These are phyloP conservation scores for Helianthus tuberosus DNA, from an alignment of 129 eudicot genomes.

Conservation along the genomic window DNA sequence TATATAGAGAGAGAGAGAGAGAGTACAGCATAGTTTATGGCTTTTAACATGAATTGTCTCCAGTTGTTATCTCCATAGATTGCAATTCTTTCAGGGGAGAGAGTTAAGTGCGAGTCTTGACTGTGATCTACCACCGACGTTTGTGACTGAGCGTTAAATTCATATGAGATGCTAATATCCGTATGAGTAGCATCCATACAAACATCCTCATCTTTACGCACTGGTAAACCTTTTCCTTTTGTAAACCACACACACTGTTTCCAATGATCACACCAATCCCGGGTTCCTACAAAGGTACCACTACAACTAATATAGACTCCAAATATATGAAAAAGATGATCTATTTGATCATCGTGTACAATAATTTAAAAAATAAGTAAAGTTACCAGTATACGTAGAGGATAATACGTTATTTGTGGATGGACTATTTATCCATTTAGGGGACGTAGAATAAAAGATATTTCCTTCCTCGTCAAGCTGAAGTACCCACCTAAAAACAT, in stretches of 20 bases:
- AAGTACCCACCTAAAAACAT: constrained; percentile 79
- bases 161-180: constrained; percentile 72
- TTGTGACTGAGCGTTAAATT: constrained; percentile 42
- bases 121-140: constrained; percentile 33
- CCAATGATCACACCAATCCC: constrained; percentile 97
- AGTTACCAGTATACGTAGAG: constrained; percentile 50
- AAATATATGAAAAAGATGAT: neutral
- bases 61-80: constrained; percentile 70
- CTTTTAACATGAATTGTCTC: constrained; percentile 61
- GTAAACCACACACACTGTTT: constrained; percentile 91
- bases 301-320: constrained; percentile 7
- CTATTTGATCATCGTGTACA: too few relatives aligned
- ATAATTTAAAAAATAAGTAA: constrained; percentile 9
- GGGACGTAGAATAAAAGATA: constrained; percentile 84
- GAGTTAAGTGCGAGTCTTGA: constrained; percentile 37
- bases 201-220: constrained; percentile 59
- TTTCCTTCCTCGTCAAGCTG: constrained; percentile 91
- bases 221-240: constrained; percentile 56
- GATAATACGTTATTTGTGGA: constrained; percentile 26
- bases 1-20: constrained; percentile 4
- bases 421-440: constrained; percentile 62
- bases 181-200: constrained; percentile 67
- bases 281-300: constrained; percentile 43
- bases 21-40: constrained; percentile 54
- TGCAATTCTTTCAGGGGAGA: constrained; percentile 77